Evolutionary conservation across 495 filamentous ascomycete genomes (phyloP), one percentile per base, ranked within the genome.

Genomic region (Xylaria palmicola): DNA sequence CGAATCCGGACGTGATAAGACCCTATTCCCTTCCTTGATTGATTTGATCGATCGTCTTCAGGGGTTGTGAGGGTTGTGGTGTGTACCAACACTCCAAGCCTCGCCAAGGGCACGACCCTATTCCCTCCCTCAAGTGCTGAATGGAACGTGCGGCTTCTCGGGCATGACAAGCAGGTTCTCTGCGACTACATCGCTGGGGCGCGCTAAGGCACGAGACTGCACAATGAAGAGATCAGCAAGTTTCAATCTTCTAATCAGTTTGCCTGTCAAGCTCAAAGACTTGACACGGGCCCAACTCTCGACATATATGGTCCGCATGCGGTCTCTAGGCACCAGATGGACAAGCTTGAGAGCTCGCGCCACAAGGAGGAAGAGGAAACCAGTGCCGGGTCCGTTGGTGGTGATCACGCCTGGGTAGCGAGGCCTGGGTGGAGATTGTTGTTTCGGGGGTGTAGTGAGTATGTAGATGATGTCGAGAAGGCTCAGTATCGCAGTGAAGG

Each of bases 231-330:
- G 43, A 52, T 81, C 76, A 39, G 79, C 74, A 43, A 81, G 69
- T 24, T 67, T 68, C 1, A 72, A 64, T 56, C 56, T 62, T 26
- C 67, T 68, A 53, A 97, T 76, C 6, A 97, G 72, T 62, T 82
- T 83, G 6, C 93, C 93, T 56, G 88, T 92, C 50, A 95, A 72
- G 77, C 93, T 97, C 66, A 96, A 69, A 9, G 81, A 86, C 56
- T 77, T 84, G 3, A 94, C 88, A 17, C 93, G 82, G 1, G 94
- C 95, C 88, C 91, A 98, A 27, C 86, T 91, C 82, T 98, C 94
- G 13, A 97, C 82, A 70, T 93, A 98, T 20, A 98, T 80, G 6
- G 93, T 84, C 68, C 80, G 81, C 37, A 76, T 79, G 52, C 66
- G 69, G 57, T 64, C 52, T 10, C 64, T 65, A 3, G 79, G 79